Evolutionary conservation across 2,329 filamentous ascomycete species (phyloP).

Genomic region (Penicillium frequentans): DNA sequence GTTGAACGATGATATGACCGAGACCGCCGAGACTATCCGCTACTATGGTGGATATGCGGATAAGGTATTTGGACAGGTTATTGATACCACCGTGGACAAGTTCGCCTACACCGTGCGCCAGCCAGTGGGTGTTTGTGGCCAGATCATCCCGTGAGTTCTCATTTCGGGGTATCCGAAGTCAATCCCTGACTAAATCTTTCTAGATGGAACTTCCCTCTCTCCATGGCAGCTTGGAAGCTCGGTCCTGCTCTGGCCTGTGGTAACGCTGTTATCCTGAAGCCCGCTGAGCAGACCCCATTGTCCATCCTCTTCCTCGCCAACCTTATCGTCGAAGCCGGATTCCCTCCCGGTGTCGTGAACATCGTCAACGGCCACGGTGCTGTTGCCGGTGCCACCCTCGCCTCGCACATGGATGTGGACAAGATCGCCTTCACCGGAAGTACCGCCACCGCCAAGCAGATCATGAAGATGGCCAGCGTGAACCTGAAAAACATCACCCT

Average conservation of each 20-base stretch:
- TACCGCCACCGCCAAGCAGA: slow-evolving; percentile 33
- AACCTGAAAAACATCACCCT: slow-evolving; percentile 39
- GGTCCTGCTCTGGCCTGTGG: slow-evolving; percentile 36
- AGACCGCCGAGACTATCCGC: slow-evolving; percentile 26
- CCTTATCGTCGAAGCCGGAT: slow-evolving; percentile 35
- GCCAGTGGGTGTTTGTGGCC: slow-evolving; percentile 74
- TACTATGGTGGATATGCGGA: slow-evolving; percentile 77
- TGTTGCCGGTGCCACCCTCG: slow-evolving; percentile 32
- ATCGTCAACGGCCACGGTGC: slow-evolving; percentile 35
- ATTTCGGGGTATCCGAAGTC: slow-evolving; percentile 25
- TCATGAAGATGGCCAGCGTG: slow-evolving; percentile 38
- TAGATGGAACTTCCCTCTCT: slow-evolving; percentile 50
- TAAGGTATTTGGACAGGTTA: slow-evolving; percentile 81
- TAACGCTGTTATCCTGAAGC: slow-evolving; percentile 36
- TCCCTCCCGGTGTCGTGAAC: slow-evolving; percentile 37
- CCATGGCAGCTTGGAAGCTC: slow-evolving; percentile 63
- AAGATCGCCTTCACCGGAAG: slow-evolving; percentile 39
- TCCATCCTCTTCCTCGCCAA: slow-evolving; percentile 35
- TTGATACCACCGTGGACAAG: slow-evolving; percentile 70
- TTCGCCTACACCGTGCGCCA: slow-evolving; percentile 79
- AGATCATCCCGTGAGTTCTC: slow-evolving; percentile 79
- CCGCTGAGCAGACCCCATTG: slow-evolving; percentile 36
- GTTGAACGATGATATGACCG: slow-evolving; percentile 23
- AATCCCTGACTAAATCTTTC: too few relatives aligned
- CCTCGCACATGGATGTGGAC: slow-evolving; percentile 33